Evolutionary conservation across 2,329 filamentous ascomycete species (phyloP), one percentile per base, ranked within the genome.

Genomic region (Pseudogymnoascus sp.): DNA sequence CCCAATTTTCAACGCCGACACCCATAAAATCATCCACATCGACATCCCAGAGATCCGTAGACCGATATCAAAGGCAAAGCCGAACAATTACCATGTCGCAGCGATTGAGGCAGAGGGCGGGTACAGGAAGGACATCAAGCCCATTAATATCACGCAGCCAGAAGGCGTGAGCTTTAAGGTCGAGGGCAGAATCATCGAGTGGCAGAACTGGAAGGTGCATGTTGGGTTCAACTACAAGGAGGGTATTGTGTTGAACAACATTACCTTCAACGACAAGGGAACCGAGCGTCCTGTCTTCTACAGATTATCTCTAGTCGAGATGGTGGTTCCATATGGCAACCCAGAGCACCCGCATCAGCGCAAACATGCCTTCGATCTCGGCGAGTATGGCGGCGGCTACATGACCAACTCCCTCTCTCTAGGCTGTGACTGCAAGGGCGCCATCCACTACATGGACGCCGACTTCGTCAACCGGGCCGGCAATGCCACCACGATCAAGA

Each of bases 301-400:
- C 71, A 76, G 83, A 3, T 69, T 85, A 60, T 78, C 78, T 55
- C 74, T 85, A 55, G 81, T 79, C 61, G 83, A 86, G 68, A 86
- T 86, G 83, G 75, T 77, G 0, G 82, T 86, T 0, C 83, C 84
- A 0, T 88, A 87, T 66, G 83, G 78, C 1, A 84, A 86, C 66
- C 81, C 81, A 5, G 78, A 84, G 2, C 76, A 79, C 2, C 84
- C 84, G 0, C 87, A 81, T 69, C 83, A 85, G 58, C 78, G 83
- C 60, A 88, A 88, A 69, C 83, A 85, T 62, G 85, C 85, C 6
- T 88, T 88, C 65, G 85, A 88, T 68, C 83, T 88, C 65, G 85
- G 85, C 1, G 85, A 87, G 63, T 84, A 80, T 16, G 85, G 84
- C 12, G 81, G 82, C 16, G 85, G 85, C 3, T 79, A 81, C 62